Evolutionary conservation across 2,329 filamentous ascomycete species (phyloP), one percentile per base, ranked within the genome.

Genomic region (Uncinocarpus reesii): DNA sequence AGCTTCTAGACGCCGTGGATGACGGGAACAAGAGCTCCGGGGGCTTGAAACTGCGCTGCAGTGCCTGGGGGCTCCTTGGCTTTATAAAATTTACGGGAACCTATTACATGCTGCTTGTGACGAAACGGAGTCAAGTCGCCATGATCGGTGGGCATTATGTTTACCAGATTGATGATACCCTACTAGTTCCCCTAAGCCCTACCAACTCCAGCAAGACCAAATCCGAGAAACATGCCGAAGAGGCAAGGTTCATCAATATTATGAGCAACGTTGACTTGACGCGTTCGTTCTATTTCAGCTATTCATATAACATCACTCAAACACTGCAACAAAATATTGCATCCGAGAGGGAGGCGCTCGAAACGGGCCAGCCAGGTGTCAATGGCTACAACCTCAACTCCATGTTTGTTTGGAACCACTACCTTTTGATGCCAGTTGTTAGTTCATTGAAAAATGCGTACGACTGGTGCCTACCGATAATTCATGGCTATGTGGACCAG

Each of bases 331-430:
- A 90, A 60, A 98, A 98, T 59, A 88, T 98, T 52, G 82, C 81
- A 16, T 77, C 80, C 26, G 88, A 95, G 65, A 78, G 92, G 32
- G 74, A 78, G 42, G 80, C 82, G 2, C 67, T 94, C 42, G 75
- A 79, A 24, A 73, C 80, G 52, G 86, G 84, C 1, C 67, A 74
- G 10, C 70, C 77, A 1, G 75, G 78, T 23, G 73, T 76, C 5
- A 71, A 74, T 34, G 79, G 88, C 56, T 83, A 83, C 59, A 93
- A 95, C 61, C 84, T 84, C 62, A 94, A 95, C 59, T 79, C 84
- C 32, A 98, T 98, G 92, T 98, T 98, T 62, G 84, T 96, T 2
- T 98, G 92, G 92, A 98, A 98, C 58, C 80, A 86, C 56, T 85
- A 95, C 64, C 74, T 98, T 3, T 75, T 98, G 15, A 75, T 83